Evolutionary conservation across 371 early-diverging fungal species (phyloP).

Genomic region (Mucor sp.): DNA sequence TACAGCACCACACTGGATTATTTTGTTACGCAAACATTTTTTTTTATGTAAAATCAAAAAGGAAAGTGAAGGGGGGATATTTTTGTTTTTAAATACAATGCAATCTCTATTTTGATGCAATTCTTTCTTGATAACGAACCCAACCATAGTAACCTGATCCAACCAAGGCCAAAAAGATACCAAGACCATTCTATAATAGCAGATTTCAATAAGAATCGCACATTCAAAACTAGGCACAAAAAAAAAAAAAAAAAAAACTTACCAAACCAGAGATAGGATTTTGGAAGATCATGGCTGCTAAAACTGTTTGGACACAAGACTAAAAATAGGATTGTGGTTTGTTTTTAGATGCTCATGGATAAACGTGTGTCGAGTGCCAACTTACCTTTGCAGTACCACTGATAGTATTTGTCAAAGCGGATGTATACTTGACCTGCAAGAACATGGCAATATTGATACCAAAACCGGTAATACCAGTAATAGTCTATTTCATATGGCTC

Average conservation of each 20-base stretch:
- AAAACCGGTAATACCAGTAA: constrained; percentile 73
- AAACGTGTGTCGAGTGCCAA: neutral
- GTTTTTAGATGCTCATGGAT: neutral
- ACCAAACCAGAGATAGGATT: constrained; percentile 70
- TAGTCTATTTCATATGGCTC: constrained; percentile 33
- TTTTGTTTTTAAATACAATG: neutral
- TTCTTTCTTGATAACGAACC: constrained; percentile 70
- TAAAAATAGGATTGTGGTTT: constrained; percentile 5
- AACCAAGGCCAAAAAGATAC: constrained; percentile 67
- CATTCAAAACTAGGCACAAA: neutral
- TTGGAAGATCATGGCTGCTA: constrained; percentile 69
- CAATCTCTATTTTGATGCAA: constrained; percentile 21
- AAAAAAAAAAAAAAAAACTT: constrained; percentile 27
- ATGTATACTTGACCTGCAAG: constrained; percentile 77
- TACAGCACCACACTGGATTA: neutral
- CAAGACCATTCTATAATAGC: constrained; percentile 61
- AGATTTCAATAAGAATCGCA: constrained; percentile 6
- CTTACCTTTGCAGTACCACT: constrained; percentile 73
- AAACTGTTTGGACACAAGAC: constrained; percentile 71
- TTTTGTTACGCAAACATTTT: neutral
- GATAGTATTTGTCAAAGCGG: constrained; percentile 79
- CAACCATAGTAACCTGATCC: constrained; percentile 72
- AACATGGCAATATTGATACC: constrained; percentile 79
- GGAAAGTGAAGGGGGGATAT: constrained; percentile 1
- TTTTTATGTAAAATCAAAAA: neutral